A percentile compares a stretch with the other conserved stretches of the same genome.
phyloP scores from a whole-genome alignment of 179 eudicot genomes.

The Silene vulgaris region DNA sequence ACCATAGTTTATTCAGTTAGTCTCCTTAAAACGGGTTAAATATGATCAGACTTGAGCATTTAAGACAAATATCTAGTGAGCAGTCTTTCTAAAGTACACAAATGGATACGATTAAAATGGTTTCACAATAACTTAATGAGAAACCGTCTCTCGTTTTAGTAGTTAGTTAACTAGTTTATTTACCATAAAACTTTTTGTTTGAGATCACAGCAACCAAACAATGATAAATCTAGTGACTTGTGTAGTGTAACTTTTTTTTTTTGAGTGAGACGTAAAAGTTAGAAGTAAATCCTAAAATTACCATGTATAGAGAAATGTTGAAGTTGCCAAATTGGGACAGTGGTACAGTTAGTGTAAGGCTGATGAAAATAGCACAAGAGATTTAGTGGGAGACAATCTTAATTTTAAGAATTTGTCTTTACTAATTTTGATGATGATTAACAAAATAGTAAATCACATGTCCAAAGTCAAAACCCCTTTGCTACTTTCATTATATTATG shows the following conservation, averaged over 20 bases:
- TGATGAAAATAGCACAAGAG: slow-evolving; percentile 10
- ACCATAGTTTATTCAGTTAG: no score
- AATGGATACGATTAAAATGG: no score
- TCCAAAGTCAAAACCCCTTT: neutral
- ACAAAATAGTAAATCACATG: neutral
- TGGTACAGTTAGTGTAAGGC: neutral
- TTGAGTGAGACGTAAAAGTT: neutral
- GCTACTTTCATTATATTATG: neutral
- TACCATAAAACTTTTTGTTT: neutral
- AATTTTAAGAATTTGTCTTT: neutral
- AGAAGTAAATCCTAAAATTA: neutral
- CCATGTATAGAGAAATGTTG: neutral
- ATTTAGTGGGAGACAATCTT: slow-evolving; percentile 23
- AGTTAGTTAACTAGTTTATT: no score
- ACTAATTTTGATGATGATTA: neutral
- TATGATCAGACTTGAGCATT: no score
- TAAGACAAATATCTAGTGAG: no score
- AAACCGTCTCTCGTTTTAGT: no score
- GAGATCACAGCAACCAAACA: neutral
- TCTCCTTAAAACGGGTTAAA: no score
- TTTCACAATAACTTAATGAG: no score
- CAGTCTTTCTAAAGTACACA: no score
- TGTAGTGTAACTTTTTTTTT: neutral
- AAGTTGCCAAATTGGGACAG: slow-evolving; percentile 19
- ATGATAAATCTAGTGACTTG: neutral